phyloP scores from a whole-genome alignment of 208 protist species.

The Naegleria lovaniensis region DNA sequence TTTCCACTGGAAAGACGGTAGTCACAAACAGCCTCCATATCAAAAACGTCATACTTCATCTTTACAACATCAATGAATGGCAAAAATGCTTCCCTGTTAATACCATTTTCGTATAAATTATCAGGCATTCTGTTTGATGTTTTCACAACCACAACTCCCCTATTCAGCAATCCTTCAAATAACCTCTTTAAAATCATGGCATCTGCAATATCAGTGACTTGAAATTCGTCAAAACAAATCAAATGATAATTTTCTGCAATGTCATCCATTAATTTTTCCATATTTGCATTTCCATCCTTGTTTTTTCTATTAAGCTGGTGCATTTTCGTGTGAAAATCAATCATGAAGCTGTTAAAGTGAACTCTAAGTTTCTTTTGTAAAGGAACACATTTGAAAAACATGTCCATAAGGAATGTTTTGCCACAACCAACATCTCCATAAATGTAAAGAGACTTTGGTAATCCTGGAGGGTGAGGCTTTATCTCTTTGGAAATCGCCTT shows the following conservation, averaged over 20 bases:
- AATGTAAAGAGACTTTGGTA: conserved; percentile 62
- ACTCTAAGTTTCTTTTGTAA: conserved; percentile 72
- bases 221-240: conserved; percentile 86
- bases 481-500: background rate
- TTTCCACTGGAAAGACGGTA: conserved; percentile 72
- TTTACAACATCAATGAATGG: conserved; percentile 87
- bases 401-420: conserved; percentile 89
- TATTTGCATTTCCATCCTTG: background rate
- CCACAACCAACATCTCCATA: conserved; percentile 89
- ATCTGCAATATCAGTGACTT: conserved; percentile 83
- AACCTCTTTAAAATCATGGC: conserved; percentile 81
- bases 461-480: background rate
- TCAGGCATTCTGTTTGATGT: conserved; percentile 78
- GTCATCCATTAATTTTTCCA: conserved; percentile 61
- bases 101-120: conserved; percentile 78
- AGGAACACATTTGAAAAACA: conserved; percentile 76
- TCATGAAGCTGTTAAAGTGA: conserved; percentile 92
- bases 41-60: conserved; percentile 65
- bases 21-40: conserved; percentile 76
- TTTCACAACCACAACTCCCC: conserved; percentile 78
- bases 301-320: conserved; percentile 55
- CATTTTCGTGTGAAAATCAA: conserved; percentile 77
- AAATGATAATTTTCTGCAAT: conserved; percentile 76
- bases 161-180: conserved; percentile 48
- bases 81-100: conserved; percentile 84